Base-by-base conservation (phyloP, 345 rosid genomes). In the Capsella bursapastoris region DNA sequence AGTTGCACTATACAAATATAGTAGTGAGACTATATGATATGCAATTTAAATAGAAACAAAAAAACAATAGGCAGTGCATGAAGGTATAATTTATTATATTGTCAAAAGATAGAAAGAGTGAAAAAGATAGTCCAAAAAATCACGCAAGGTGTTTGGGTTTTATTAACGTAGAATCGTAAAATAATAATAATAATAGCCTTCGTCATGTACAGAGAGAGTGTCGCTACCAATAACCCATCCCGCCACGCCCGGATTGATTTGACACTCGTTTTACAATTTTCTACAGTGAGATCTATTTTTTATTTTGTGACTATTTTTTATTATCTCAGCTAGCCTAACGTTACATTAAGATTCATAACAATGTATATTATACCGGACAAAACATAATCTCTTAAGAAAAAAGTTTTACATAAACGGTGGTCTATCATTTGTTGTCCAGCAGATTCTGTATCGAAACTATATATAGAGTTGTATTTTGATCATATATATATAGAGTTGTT, bases 231-330 rank as follows among this genome's bases (percentile, higher is more conserved):
- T 76, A 44, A 76, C 59, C 71, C 80, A 76, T 63, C 71, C 75
- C 80, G 71, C 71, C 71, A 70, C 75, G 80, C 80, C 80, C 80
- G 80, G 64, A n/a, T 18, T 76, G 80, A 70, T 76, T 70, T 70
- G 75, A 76, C 80, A 70, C 75, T 70, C 75, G 12, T 76, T 70
- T 69, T 5, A 22, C 48, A 40, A 43, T 68, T 51, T 38, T 72
- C 43, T 38, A 37, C 3, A 37, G 41, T 22, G 4, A 7, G 50
- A 18, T 37, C 37, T 8, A n/a, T 31, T 4, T 4, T 57, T 5
- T 34, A 0, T 57, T 32, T 34, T 34, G 13, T 57, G 43, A 32
- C 16, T 18, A 15, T 8, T 2, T 49, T 16, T 16, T 65, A 15
- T 15, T 48, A 16, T 49, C 13, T 15, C 10, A 7, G 8, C 37